Percentiles rank a stretch among this genome's conserved stretches.
phyloP scores from a whole-genome alignment of 768 basidiomycete genomes.

The Pulveroboletus sp. region DNA sequence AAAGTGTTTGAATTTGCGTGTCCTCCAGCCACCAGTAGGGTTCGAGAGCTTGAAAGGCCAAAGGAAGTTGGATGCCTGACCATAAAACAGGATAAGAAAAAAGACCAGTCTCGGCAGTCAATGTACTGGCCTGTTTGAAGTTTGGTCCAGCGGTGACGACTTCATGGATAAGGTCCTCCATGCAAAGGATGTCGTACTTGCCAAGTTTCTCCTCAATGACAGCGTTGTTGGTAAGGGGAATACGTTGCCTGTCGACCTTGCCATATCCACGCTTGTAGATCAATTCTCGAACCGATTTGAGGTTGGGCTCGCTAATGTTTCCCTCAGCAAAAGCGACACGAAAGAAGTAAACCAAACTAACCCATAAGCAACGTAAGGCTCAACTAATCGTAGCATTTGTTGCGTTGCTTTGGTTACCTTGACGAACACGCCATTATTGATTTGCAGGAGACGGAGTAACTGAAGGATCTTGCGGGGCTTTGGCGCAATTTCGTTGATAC shows the following conservation, averaged over 20 bases:
- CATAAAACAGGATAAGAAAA: neutral
- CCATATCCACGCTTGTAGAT: slow-evolving; percentile 99
- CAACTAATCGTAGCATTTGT: slow-evolving; percentile 97
- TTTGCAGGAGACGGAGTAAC: slow-evolving; percentile 96
- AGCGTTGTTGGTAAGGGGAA: slow-evolving; percentile 90
- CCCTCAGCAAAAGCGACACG: slow-evolving; percentile 1
- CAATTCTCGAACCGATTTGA: slow-evolving; percentile 93
- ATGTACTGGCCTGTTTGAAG: slow-evolving; percentile 86
- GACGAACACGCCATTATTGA: slow-evolving; percentile 99
- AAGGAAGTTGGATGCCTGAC: slow-evolving; percentile 86
- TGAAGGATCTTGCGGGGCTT: slow-evolving; percentile 99
- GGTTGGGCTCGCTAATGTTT: slow-evolving; percentile 76
- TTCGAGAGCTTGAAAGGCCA: slow-evolving; percentile 99
- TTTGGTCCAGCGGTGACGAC: slow-evolving; percentile 93
- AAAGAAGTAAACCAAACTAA: slow-evolving; percentile 30
- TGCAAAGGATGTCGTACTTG: slow-evolving; percentile 92
- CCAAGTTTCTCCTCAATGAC: slow-evolving; percentile 89
- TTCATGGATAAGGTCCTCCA: slow-evolving; percentile 97
- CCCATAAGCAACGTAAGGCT: slow-evolving; percentile 98
- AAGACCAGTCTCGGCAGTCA: neutral
- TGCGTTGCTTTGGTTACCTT: slow-evolving; percentile 94
- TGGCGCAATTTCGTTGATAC: slow-evolving; percentile 99
- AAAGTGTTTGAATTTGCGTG: slow-evolving; percentile 95
- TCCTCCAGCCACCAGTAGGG: slow-evolving; percentile 97
- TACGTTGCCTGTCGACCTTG: slow-evolving; percentile 96